Evolutionary conservation across 2,329 filamentous ascomycete genomes (phyloP).

Genomic region (Talaromyces funiculosus): DNA sequence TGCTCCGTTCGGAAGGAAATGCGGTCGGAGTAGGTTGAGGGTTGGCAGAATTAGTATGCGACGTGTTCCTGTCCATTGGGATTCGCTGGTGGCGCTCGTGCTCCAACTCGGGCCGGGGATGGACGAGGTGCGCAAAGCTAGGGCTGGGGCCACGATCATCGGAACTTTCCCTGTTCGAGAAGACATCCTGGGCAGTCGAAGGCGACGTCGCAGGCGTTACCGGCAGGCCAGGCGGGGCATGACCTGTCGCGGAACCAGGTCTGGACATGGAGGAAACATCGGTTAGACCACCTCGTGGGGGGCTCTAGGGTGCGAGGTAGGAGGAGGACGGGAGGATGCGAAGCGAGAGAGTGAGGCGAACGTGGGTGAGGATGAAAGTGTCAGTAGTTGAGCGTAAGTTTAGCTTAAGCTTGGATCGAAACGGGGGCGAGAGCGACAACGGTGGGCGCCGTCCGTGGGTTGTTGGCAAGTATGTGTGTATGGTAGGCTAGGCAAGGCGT

Average conservation of each 20-base stretch:
- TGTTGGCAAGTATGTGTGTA: background rate
- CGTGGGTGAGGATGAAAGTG: constrained; percentile 4
- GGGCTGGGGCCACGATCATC: constrained; percentile 33
- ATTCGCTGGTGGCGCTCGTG: constrained; percentile 15
- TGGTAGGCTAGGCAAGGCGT: background rate
- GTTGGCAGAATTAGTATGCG: constrained; percentile 15
- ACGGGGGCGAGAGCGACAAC: constrained; percentile 1
- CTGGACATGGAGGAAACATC: constrained; percentile 50
- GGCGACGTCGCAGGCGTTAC: constrained; percentile 39
- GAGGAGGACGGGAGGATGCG: background rate
- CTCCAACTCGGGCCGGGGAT: constrained; percentile 19
- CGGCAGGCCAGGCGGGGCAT: constrained; percentile 37
- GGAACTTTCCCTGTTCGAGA: constrained; percentile 25
- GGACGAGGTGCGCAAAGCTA: constrained; percentile 22
- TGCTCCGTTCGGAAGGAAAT: background rate
- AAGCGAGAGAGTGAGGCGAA: background rate
- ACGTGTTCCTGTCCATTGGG: constrained; percentile 9
- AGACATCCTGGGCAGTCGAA: constrained; percentile 13
- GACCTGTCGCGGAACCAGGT: constrained; percentile 39
- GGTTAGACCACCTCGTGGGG: constrained; percentile 32
- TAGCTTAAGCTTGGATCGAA: constrained; percentile 2
- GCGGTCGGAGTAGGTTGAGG: background rate
- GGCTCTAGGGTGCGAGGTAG: constrained; percentile 1
- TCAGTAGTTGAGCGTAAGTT: constrained; percentile 5
- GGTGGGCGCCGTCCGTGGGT: background rate